Percentiles rank a stretch among this genome's conserved stretches.
Evolutionary conservation across 2,329 filamentous ascomycete species (phyloP).

Genomic region (Alternaria sp.): DNA sequence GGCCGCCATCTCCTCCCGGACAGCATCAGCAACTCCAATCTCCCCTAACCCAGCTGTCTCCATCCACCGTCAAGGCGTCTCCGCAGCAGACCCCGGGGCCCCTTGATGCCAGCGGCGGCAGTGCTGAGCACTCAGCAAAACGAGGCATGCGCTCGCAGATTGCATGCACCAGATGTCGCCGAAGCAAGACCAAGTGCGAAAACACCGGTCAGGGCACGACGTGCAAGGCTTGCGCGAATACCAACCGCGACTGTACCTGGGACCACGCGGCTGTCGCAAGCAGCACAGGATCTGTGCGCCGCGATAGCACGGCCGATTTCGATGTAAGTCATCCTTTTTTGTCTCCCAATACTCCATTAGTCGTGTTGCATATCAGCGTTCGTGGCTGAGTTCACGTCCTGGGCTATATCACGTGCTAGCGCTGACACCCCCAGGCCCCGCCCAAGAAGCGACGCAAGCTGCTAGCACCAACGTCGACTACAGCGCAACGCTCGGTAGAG

Average conservation of each 20-base stretch:
- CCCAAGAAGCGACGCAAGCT: conserved; percentile 46
- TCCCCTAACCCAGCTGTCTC: conserved; percentile 31
- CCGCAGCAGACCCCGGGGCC: conserved; percentile 35
- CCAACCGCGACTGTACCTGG: conserved; percentile 75
- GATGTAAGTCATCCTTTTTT: conserved; percentile 27
- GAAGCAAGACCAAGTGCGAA: conserved; percentile 86
- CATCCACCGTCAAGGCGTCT: conserved; percentile 39
- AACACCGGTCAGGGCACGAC: conserved; percentile 75
- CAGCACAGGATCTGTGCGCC: conserved; percentile 48
- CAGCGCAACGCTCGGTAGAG: conserved; percentile 46
- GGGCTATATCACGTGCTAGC: background rate
- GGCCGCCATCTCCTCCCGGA: conserved; percentile 25
- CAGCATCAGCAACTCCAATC: conserved; percentile 28
- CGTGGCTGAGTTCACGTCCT: background rate
- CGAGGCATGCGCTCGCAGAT: conserved; percentile 75
- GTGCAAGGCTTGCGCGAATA: conserved; percentile 77
- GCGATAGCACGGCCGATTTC: conserved; percentile 39
- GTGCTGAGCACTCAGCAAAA: conserved; percentile 25
- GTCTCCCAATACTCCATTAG: background rate
- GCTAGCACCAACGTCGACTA: conserved; percentile 39
- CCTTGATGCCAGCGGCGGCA: conserved; percentile 26
- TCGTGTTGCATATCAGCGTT: background rate
- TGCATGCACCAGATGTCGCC: conserved; percentile 76
- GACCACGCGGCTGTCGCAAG: conserved; percentile 57
- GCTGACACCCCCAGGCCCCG: conserved; percentile 11